Base-by-base conservation (phyloP, 306 rosid genomes). In the Ziziphus jujuba region DNA sequence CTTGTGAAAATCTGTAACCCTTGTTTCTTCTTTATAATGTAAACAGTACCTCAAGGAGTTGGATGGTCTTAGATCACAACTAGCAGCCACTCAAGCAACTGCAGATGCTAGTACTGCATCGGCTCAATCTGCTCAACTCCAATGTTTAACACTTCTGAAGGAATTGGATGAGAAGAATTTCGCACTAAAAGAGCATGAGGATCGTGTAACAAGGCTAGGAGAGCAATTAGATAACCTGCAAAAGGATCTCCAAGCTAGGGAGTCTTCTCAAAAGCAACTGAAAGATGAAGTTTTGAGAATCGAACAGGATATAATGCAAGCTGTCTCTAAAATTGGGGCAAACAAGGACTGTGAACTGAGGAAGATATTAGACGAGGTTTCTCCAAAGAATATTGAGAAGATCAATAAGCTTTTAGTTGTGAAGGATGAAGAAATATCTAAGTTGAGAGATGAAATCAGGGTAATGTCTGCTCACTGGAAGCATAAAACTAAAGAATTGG, bases 61-160 rank as follows among this genome's bases (percentile, higher is more conserved):
- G 84, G 97, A 87, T 78, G 95, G 72, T 82, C 81, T 88, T 56
- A 82, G 88, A 78, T 72, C 74, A 14, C 90, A 87, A 75, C 89
- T 91, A 72, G 81, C 81, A 54, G 72, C 84, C 48, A 77, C 96
- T 21, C 91, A 78, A 77, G 92, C 84, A 65, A 88, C 87, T 45
- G 95, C 89, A 4, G 97, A 95, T 66, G 87, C 96, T 48, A 87
- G 96, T 76, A 88, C 92, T 69, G 95, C 87, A 43, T 88, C 96
- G 22, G 96, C 96, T 72, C 85, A 84, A 75, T 84, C 92, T 7
- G 87, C 96, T 8, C 87, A 95, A 64, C 71, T 80, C 65, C 91
- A 87, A 67, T 95, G 97, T 71, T 40, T 72, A 23, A 81, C 71
- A 57, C 96, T 95, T 66, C 7, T 79, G 56, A 95, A 91, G 75